phyloP scores from a whole-genome alignment of 257 asterid genomes.

The Petrea volubilis region DNA sequence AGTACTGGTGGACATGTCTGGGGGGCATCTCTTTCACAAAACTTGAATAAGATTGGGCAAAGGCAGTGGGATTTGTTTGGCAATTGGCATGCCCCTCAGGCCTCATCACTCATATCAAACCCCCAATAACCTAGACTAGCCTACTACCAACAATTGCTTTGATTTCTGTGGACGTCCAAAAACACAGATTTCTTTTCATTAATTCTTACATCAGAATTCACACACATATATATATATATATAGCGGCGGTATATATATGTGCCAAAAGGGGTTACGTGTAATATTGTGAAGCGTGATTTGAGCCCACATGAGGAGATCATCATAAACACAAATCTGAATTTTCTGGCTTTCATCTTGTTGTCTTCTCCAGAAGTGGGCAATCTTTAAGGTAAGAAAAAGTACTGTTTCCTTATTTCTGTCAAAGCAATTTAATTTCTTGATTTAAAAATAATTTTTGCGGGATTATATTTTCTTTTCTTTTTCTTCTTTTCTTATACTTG shows the following conservation, averaged over 20 bases:
- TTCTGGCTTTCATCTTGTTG: no score
- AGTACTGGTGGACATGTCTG: conserved; percentile 64
- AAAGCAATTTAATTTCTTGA: no score
- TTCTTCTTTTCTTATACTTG: neutral
- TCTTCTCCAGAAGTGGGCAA: conserved; percentile 5
- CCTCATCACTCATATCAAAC: conserved; percentile 39
- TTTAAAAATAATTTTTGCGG: neutral
- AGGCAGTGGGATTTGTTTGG: conserved; percentile 78
- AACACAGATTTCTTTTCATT: conserved; percentile 30
- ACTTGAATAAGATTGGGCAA: conserved; percentile 47
- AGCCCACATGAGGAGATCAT: no score
- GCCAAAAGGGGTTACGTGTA: conserved; percentile 17
- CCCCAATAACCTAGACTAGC: conserved; percentile 34
- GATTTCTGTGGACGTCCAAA: conserved; percentile 50
- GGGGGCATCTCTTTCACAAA: conserved; percentile 76
- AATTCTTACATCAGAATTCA: neutral
- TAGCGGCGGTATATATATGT: conserved; percentile 32
- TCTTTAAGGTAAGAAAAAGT: conserved; percentile 23
- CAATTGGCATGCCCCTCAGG: conserved; percentile 71
- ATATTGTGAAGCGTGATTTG: conserved; percentile 1
- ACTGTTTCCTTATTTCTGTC: neutral
- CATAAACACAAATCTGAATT: no score
- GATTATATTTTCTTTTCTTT: neutral
- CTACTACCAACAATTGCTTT: conserved; percentile 57
- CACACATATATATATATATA: conserved; percentile 6